A percentile compares a stretch with the other conserved stretches of the same genome.
phyloP scores from a whole-genome alignment of 371 early-diverging fungal genomes.

The Mucor velutinosus region DNA sequence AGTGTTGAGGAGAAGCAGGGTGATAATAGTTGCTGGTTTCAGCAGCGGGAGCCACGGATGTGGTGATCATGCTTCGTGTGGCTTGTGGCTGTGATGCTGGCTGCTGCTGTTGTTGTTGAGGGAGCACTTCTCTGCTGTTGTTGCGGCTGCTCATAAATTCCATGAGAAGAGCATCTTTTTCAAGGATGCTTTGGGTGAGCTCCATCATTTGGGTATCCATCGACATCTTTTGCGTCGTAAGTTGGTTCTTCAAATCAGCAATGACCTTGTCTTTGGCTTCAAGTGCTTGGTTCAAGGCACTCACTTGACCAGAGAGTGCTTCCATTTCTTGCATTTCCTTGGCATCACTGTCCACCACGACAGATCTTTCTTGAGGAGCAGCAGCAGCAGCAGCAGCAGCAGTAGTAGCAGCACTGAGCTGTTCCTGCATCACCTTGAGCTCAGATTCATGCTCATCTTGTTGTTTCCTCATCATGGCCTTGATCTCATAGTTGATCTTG shows the following conservation, averaged over 20 bases:
- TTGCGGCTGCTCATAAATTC: conserved; percentile 22
- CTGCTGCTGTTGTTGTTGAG: not conserved
- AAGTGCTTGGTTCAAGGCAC: not conserved
- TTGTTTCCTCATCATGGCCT: conserved; percentile 1
- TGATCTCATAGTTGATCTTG: conserved; percentile 12
- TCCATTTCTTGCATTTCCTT: not conserved
- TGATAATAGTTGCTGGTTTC: conserved; percentile 12
- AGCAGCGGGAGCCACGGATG: not conserved
- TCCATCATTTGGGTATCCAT: conserved; percentile 29
- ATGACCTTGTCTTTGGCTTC: conserved; percentile 11
- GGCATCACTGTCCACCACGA: not conserved
- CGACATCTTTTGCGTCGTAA: conserved; percentile 17
- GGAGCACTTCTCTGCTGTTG: conserved; percentile 16
- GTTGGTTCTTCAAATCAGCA: conserved; percentile 3
- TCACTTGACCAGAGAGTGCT: conserved; percentile 1
- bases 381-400: not conserved
- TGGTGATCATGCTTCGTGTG: not conserved
- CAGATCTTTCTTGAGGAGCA: conserved; percentile 3
- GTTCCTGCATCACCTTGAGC: conserved; percentile 15
- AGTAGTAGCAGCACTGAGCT: not conserved
- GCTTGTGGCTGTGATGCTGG: not conserved
- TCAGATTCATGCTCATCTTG: conserved; percentile 14
- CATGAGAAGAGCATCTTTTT: conserved; percentile 24
- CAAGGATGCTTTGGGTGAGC: conserved; percentile 22
- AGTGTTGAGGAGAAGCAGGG: not conserved